These are phyloP conservation scores for Suillus plorans DNA, from an alignment of 768 basidiomycete genomes.

Conservation along the genomic window DNA sequence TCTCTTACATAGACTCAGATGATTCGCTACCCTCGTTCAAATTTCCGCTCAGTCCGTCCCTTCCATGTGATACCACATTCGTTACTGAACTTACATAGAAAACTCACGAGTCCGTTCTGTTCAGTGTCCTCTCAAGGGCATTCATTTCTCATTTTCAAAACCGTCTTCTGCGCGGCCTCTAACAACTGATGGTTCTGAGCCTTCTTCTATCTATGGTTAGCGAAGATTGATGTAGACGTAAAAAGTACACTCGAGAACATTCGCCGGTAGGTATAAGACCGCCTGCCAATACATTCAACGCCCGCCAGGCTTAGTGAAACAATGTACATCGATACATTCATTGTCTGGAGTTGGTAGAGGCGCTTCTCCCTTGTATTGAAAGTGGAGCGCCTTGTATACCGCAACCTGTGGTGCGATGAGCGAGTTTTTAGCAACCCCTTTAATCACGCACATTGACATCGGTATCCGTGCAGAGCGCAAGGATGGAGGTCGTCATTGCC, in stretches of 20 bases:
- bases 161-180: neutral
- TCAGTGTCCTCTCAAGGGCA: neutral
- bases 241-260: neutral
- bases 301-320: neutral
- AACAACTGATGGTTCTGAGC: neutral
- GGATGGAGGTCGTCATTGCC: neutral
- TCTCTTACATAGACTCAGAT: neutral
- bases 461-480: neutral
- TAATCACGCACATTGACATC: neutral
- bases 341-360: neutral
- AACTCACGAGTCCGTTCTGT: neutral
- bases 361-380: neutral
- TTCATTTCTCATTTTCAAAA: neutral
- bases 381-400: neutral
- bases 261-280: neutral
- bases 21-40: neutral
- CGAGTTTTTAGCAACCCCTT: neutral
- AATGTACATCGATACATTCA: neutral
- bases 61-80: neutral
- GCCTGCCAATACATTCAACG: neutral
- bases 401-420: neutral
- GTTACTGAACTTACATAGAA: neutral
- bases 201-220: neutral
- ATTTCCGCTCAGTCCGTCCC: neutral
- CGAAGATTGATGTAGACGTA: too few relatives aligned